Conservation (phyloP, 192 early-diverging fungal species). For the Ambispora gerdemannii region DNA sequence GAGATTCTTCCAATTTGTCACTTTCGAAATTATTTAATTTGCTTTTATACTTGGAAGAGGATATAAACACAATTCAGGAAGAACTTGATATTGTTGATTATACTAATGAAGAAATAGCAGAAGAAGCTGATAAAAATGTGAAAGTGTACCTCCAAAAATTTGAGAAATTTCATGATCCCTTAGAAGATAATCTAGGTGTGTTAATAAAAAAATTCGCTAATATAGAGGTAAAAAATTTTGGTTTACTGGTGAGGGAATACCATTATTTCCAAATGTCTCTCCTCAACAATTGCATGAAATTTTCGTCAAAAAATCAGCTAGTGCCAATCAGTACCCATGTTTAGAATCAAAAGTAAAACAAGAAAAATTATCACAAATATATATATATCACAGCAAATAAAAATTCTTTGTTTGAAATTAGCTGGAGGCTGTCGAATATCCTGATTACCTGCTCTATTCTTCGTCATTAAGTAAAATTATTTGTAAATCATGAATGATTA, state of each 20-base stretch:
- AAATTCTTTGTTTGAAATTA: constrained; percentile 21
- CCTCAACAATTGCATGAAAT: constrained; percentile 18
- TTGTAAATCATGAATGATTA: constrained; percentile 7
- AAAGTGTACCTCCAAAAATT: constrained; percentile 13
- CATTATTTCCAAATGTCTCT: constrained; percentile 19
- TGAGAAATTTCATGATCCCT: constrained; percentile 15
- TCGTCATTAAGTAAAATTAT: constrained; percentile 11
- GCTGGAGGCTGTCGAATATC: constrained; percentile 1
- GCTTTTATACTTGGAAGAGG: constrained; percentile 15
- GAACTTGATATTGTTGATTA: constrained; percentile 6
- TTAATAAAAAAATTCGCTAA: constrained; percentile 17
- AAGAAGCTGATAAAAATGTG: constrained; percentile 2
- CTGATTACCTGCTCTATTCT: not conserved
- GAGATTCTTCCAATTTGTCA: not conserved
- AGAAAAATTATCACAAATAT: constrained; percentile 4
- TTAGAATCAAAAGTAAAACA: constrained; percentile 4
- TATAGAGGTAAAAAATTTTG: constrained; percentile 13
- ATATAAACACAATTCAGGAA: constrained; percentile 14
- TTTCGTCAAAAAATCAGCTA: constrained; percentile 11
- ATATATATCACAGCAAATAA: constrained; percentile 7
- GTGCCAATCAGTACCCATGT: not conserved
- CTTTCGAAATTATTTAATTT: constrained; percentile 17
- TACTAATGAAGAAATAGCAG: constrained; percentile 14
- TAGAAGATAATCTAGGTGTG: constrained; percentile 15
- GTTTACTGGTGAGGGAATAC: constrained; percentile 20